Conservation (phyloP, 768 basidiomycete species). For the Phaeolepiota aurea region DNA sequence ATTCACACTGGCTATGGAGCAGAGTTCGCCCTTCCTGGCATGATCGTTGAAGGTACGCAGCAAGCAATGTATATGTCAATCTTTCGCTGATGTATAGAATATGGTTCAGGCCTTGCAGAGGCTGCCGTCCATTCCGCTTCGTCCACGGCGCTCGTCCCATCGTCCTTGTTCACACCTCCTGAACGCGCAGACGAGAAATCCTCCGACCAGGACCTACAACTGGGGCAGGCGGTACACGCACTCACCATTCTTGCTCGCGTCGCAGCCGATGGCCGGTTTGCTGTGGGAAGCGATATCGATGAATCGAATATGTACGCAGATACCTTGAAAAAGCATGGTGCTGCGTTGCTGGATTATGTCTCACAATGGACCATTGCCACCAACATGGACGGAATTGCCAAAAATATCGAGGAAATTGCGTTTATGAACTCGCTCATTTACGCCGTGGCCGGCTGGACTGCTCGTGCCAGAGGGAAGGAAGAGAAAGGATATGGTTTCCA, state of each 20-base stretch:
- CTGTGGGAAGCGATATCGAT: constrained; percentile 10
- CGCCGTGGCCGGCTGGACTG: constrained; percentile 43
- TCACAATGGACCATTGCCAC: constrained; percentile 33
- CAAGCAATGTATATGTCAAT: no score
- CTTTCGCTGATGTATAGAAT: background rate
- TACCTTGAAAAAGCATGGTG: constrained; percentile 25
- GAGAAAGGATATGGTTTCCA: constrained; percentile 25
- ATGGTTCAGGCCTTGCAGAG: constrained; percentile 43
- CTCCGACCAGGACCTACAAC: no score
- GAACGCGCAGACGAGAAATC: background rate
- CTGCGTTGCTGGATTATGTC: constrained; percentile 30
- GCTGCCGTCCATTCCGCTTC: constrained; percentile 35
- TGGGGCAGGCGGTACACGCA: constrained; percentile 21
- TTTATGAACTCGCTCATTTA: constrained; percentile 55
- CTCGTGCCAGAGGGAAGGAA: constrained; percentile 5
- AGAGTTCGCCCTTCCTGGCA: constrained; percentile 52
- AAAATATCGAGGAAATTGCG: constrained; percentile 54
- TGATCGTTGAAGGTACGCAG: constrained; percentile 51
- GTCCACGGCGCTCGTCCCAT: background rate
- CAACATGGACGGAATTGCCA: constrained; percentile 20
- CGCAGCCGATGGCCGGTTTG: constrained; percentile 37
- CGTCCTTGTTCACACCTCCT: background rate
- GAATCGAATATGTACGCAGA: constrained; percentile 19
- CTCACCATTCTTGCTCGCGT: constrained; percentile 49
- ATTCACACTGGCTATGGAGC: constrained; percentile 58